phyloP scores from a whole-genome alignment of 208 protist genomes.

The Vickermania ingenoplastis region DNA sequence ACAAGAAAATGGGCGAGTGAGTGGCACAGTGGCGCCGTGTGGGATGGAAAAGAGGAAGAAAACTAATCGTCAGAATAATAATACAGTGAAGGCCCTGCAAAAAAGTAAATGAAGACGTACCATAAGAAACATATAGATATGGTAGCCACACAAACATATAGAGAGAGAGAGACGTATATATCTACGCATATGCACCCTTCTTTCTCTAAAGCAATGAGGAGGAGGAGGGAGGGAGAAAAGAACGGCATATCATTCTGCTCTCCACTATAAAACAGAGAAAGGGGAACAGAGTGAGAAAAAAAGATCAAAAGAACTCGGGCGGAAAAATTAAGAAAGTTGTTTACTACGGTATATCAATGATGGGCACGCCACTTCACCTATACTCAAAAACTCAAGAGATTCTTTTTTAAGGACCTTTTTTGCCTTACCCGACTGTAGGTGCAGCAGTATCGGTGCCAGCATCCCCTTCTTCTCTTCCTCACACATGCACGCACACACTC shows the following conservation, averaged over 20 bases:
- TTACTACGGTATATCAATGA: not conserved
- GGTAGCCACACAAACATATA: not conserved
- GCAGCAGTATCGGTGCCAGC: too few relatives aligned
- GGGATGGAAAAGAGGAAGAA: too few relatives aligned
- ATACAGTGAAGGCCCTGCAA: too few relatives aligned
- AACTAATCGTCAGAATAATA: too few relatives aligned
- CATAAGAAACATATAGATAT: not conserved
- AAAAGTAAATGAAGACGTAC: not conserved
- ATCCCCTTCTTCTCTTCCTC: too few relatives aligned
- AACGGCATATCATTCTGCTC: not conserved
- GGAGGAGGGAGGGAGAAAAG: not conserved
- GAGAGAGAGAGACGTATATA: too few relatives aligned
- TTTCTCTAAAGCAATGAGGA: not conserved
- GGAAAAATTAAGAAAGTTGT: not conserved
- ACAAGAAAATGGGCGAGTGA: too few relatives aligned
- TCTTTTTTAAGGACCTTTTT: conserved; percentile 1
- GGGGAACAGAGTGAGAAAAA: conserved; percentile 5
- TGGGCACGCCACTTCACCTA: too few relatives aligned
- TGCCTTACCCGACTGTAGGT: not conserved
- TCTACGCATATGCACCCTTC: not conserved
- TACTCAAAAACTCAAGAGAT: too few relatives aligned
- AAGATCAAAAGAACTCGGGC: conserved; percentile 2
- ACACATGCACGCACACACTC: too few relatives aligned
- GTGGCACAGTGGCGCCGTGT: too few relatives aligned
- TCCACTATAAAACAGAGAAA: conserved; percentile 9